These are phyloP conservation scores for Suillus spraguei DNA, from an alignment of 768 basidiomycete genomes.

Conservation along the genomic window DNA sequence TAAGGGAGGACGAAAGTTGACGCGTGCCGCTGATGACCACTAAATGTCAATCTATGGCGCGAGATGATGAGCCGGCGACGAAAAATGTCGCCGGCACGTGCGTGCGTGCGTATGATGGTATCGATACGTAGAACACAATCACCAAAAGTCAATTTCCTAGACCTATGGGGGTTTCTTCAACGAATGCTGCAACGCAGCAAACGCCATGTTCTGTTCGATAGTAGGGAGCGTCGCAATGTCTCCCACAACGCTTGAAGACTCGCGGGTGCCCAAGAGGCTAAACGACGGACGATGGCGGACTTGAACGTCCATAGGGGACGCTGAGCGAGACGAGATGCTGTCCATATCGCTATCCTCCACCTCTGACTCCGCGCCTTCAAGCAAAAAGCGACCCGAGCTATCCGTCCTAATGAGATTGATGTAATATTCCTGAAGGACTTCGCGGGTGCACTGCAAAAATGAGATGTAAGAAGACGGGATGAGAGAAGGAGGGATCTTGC, in stretches of 20 bases:
- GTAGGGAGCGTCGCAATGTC: conserved; percentile 53
- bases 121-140: not conserved
- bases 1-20: not conserved
- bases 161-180: conserved; percentile 18
- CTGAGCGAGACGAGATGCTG: conserved; percentile 48
- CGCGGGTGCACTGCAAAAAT: conserved; percentile 75
- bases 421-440: conserved; percentile 92
- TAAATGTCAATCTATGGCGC: conserved; percentile 1
- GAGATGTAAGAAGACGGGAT: conserved; percentile 14
- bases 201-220: conserved; percentile 85
- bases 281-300: conserved; percentile 30
- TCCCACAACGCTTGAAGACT: conserved; percentile 40
- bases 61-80: not conserved
- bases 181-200: conserved; percentile 65
- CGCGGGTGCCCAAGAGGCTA: conserved; percentile 33
- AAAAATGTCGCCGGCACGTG: not conserved
- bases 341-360: conserved; percentile 60
- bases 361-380: conserved; percentile 44
- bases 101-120: not conserved
- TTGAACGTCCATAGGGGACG: conserved; percentile 43
- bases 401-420: conserved; percentile 90
- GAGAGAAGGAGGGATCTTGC: conserved; percentile 30
- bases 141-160: not conserved
- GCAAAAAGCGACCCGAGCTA: conserved; percentile 57
- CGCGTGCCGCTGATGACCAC: not conserved